Conservation (phyloP, 1,139 yeast genomes). For the Candida labiduridarum region DNA sequence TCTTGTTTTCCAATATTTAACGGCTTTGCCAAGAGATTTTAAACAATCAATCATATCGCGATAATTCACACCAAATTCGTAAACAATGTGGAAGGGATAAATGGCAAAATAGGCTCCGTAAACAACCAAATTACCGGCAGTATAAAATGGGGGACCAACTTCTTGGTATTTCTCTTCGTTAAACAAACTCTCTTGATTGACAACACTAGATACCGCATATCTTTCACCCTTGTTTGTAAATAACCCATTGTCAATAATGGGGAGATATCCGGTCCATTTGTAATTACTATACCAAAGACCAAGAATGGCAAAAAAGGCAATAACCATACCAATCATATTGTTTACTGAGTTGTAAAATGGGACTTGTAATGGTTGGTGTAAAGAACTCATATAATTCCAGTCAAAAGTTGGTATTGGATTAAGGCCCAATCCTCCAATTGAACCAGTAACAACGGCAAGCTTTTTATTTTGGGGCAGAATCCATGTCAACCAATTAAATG, state of each 20-base stretch:
- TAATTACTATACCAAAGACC: slow-evolving; percentile 53
- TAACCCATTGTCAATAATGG: slow-evolving; percentile 49
- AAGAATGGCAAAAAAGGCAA: slow-evolving; percentile 44
- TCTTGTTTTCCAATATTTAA: slow-evolving; percentile 27
- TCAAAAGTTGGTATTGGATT: slow-evolving; percentile 61
- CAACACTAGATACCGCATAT: slow-evolving; percentile 43
- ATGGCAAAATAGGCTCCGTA: slow-evolving; percentile 58
- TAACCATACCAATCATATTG: slow-evolving; percentile 42
- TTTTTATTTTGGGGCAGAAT: slow-evolving; percentile 31
- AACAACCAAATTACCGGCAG: slow-evolving; percentile 56
- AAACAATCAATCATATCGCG: slow-evolving; percentile 20
- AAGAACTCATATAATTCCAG: slow-evolving; percentile 39
- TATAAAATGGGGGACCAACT: slow-evolving; percentile 59
- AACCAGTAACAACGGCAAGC: slow-evolving; percentile 61
- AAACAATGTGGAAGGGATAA: slow-evolving; percentile 56
- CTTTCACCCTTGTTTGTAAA: slow-evolving; percentile 50
- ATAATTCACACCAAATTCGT: slow-evolving; percentile 37
- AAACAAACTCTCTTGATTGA: slow-evolving; percentile 37
- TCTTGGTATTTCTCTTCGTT: slow-evolving; percentile 38
- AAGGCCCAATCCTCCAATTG: slow-evolving; percentile 53
- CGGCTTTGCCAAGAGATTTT: slow-evolving; percentile 18
- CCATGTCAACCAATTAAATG: slow-evolving; percentile 44
- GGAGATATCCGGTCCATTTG: slow-evolving; percentile 53
- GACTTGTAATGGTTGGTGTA: slow-evolving; percentile 23
- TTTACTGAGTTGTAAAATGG: slow-evolving; percentile 52